Conservation (phyloP, 1,284 basidiomycete species). For the Puccinia polysora region DNA sequence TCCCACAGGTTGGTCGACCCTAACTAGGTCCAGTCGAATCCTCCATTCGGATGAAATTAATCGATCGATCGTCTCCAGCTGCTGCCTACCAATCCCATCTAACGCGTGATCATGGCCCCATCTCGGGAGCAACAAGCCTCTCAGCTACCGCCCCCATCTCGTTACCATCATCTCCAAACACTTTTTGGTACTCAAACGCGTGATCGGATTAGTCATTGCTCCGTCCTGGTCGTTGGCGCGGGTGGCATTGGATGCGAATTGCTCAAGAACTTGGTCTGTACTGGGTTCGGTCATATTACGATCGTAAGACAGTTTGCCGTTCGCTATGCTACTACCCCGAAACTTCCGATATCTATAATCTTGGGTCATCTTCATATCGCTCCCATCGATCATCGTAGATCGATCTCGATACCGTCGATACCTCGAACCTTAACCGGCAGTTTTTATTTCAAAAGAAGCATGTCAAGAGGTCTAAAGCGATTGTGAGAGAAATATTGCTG, state of each 20-base stretch:
- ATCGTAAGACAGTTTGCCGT: slow-evolving; percentile 52
- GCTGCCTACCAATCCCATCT: no score
- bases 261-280: slow-evolving; percentile 88
- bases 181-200: slow-evolving; percentile 24
- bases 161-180: slow-evolving; percentile 16
- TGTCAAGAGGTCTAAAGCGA: slow-evolving; percentile 90
- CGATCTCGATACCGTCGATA: slow-evolving; percentile 97
- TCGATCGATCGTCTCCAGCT: no score
- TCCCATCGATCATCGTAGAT: slow-evolving; percentile 55
- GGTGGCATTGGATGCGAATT: slow-evolving; percentile 98
- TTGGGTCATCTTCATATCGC: background rate
- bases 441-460: slow-evolving; percentile 97
- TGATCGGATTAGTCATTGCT: slow-evolving; percentile 56
- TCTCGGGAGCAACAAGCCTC: background rate
- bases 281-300: slow-evolving; percentile 87
- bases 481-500: slow-evolving; percentile 58
- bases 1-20: no score
- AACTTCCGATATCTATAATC: no score
- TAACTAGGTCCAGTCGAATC: no score
- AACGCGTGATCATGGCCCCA: slow-evolving; percentile 2
- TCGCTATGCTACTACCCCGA: no score
- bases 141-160: slow-evolving; percentile 1
- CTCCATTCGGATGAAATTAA: no score
- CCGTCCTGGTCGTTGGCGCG: slow-evolving; percentile 84
- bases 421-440: slow-evolving; percentile 95